phyloP scores from a whole-genome alignment of 768 basidiomycete genomes.

The Mycena maculata region DNA sequence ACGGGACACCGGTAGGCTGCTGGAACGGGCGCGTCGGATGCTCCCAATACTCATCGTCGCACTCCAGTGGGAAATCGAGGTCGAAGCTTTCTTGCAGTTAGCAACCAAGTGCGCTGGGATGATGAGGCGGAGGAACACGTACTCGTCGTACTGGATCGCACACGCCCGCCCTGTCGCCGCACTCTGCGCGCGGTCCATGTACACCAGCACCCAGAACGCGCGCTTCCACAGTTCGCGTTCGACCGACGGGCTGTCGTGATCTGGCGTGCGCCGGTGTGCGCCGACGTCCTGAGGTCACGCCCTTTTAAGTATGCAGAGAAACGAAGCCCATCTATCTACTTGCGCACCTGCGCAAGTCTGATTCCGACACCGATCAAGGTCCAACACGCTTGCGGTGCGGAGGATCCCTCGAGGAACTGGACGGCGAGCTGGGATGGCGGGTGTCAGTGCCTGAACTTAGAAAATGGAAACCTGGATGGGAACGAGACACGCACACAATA shows the following conservation, averaged over 20 bases:
- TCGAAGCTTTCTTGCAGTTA: constrained; percentile 65
- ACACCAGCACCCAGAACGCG: constrained; percentile 61
- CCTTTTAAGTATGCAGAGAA: constrained; percentile 12
- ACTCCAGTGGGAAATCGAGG: constrained; percentile 69
- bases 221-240: constrained; percentile 84
- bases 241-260: constrained; percentile 48
- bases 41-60: constrained; percentile 81
- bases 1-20: constrained; percentile 70
- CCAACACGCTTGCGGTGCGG: constrained; percentile 76
- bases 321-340: background rate
- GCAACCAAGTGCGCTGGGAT: background rate
- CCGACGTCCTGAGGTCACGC: constrained; percentile 28
- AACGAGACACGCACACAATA: constrained; percentile 57
- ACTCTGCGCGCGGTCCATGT: constrained; percentile 60
- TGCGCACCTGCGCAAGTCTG: constrained; percentile 26
- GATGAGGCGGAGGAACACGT: constrained; percentile 55
- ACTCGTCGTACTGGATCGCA: constrained; percentile 26
- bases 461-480: background rate
- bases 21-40: constrained; percentile 63
- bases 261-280: constrained; percentile 40
- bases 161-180: constrained; percentile 63
- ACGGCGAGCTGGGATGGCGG: constrained; percentile 58
- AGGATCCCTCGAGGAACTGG: constrained; percentile 65
- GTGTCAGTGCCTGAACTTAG: background rate
- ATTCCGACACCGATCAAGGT: constrained; percentile 65